Percentiles rank a stretch among this genome's conserved stretches.
Conservation (phyloP, 768 basidiomycete genomes). For the Rhodosporidiobolus odoratus region DNA sequence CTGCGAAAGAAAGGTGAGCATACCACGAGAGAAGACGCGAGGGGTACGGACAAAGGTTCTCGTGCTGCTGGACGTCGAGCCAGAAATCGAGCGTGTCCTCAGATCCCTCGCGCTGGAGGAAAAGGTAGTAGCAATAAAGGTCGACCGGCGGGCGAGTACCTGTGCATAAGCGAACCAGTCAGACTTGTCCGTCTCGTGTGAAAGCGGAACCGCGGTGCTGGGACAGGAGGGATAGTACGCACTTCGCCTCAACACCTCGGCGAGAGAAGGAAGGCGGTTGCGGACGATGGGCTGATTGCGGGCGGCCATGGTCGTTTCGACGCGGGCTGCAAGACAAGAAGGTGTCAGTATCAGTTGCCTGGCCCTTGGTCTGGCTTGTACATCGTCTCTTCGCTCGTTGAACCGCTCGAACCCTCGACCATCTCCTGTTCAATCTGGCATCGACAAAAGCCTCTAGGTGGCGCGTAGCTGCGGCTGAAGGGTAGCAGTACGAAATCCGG, state of each 20-base stretch:
- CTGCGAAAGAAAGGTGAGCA: not conserved
- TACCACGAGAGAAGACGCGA: too few relatives aligned
- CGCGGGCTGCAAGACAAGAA: not conserved
- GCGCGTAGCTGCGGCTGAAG: too few relatives aligned
- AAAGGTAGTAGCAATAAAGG: constrained; percentile 76
- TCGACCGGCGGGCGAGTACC: constrained; percentile 71
- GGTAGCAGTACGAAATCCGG: too few relatives aligned
- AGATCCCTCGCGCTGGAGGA: constrained; percentile 88
- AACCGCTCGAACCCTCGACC: not conserved
- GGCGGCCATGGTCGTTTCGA: not conserved
- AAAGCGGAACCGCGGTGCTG: constrained; percentile 66
- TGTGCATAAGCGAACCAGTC: constrained; percentile 59
- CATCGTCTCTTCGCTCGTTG: not conserved
- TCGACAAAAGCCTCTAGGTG: too few relatives aligned
- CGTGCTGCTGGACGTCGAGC: constrained; percentile 98
- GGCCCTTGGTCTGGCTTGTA: not conserved
- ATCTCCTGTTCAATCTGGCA: too few relatives aligned
- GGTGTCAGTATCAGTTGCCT: not conserved
- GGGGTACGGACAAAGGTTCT: constrained; percentile 71
- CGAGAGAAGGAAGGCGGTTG: constrained; percentile 30
- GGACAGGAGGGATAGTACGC: not conserved
- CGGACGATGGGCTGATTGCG: constrained; percentile 10
- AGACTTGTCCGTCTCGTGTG: constrained; percentile 48
- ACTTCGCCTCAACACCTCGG: constrained; percentile 31
- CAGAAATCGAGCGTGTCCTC: constrained; percentile 98